Evolutionary conservation across 2,329 filamentous ascomycete genomes (phyloP), one percentile per base, ranked within the genome.

Genomic region (Trichoderma atroviride): DNA sequence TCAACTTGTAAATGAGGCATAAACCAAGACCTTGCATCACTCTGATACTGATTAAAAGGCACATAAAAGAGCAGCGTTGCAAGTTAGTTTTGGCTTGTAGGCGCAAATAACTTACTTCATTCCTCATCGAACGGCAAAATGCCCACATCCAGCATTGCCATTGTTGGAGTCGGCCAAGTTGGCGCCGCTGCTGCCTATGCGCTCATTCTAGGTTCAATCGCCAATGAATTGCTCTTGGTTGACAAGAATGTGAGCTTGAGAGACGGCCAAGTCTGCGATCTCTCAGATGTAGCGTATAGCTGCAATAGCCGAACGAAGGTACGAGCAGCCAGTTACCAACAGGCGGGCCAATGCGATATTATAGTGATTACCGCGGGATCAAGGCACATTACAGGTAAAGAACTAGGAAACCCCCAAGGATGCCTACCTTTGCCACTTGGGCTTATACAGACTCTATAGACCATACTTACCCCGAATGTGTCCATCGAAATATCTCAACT

Each of bases 351-450:
- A 74, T 83, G 83, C 57, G 85, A 87, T 73, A 83, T 88, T 35
- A 80, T 87, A 7, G 80, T 88, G 58, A 82, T 87, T 61, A 86
- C 85, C 0, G 84, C 85, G 0, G 86, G 85, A 40, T 83, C 84
- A n/a, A 86, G 83, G 74, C 82, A 84, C 59, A 72, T 31, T 6
- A 40, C 70, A 78, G 85, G 13, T 74, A 72, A 71, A 24, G 0
- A 24, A 4, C 11, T 11, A 4, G 47, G 47, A 24, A 11, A 22
- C 1, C 9, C 33, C 11, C 3, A 35, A 35, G 31, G 9, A 33
- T 33, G 9, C 31, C 31, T 27, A 14, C 1, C 4, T 5, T 11
- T 22, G 14, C 10, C 24, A 13, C 10, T 4, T 10, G 4, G n/a
- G 47, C 47, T 50, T 24, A 50, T 24, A 22, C 47, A 31, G 11